Evolutionary conservation across 257 asterid species (phyloP), one percentile per base, ranked within the genome.

Genomic region (Asclepias syriaca): DNA sequence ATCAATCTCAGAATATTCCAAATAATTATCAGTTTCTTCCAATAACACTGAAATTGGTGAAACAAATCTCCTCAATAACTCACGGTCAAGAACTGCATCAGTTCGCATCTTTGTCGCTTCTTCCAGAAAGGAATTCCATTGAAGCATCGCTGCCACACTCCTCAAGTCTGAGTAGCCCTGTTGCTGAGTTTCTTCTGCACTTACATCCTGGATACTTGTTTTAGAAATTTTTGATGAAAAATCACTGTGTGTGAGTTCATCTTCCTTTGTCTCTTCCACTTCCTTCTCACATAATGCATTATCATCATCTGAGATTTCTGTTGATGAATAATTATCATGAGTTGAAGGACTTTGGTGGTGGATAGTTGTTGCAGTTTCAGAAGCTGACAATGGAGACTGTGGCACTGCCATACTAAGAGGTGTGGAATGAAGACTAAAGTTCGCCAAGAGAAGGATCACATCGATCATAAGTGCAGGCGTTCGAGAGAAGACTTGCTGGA

Each of bases 391-490:
- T 15, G 78, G 56, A 57, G 74, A 9, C 40, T 66, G 79, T 2
- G 82, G 76, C 39, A 73, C 24, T 6, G 80, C 66, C 14, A 78
- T 43, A 58, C 68, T 74, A 14, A 65, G 72, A 13, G 88, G 77
- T 58, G 80, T 69, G 0, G 98, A 94, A 71, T 87, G 64, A 3
- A 80, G 83, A 22, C 98, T 72, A 45, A 83, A 92, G 74, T 92
- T 69, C 0, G 98, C 92, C 78, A 92, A 74, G 5, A 95, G 91
- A 72, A 79, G 68, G 96, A 95, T 92, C 18, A 90, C 81, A 53
- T 79, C 55, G 32, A 95, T 81, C 99, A 95, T 90, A 79, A 95
- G 74, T 50, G 56, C 73, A 0, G 98, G 99, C 2, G 98, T 85
- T 48, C 67, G 82, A 0, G 97, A 86, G 76, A 90, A 92, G 1